phyloP scores from a whole-genome alignment of 2,329 filamentous ascomycete species.

The Parascedosporium putredinis region DNA sequence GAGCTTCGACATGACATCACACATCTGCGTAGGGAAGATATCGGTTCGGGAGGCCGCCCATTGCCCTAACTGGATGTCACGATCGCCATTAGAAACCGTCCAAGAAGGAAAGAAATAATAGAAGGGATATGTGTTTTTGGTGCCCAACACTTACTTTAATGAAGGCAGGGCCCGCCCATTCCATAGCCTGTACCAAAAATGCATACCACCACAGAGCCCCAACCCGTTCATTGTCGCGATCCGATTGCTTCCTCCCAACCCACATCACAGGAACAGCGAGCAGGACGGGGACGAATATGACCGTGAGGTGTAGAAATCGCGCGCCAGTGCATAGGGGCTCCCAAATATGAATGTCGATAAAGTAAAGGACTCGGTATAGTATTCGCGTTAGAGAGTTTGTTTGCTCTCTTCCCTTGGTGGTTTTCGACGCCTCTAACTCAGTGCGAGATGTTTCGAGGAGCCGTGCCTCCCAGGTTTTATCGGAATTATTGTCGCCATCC shows the following conservation, averaged over 20 bases:
- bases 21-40: slow-evolving; percentile 91
- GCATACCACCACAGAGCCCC: slow-evolving; percentile 93
- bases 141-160: slow-evolving; percentile 60
- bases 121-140: not conserved
- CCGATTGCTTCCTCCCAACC: slow-evolving; percentile 55
- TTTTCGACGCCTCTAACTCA: not conserved
- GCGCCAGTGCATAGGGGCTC: slow-evolving; percentile 82
- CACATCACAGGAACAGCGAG: slow-evolving; percentile 69
- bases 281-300: slow-evolving; percentile 89
- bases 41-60: slow-evolving; percentile 95
- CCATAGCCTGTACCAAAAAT: slow-evolving; percentile 82
- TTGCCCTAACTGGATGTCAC: slow-evolving; percentile 89
- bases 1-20: slow-evolving; percentile 82
- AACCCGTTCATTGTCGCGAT: slow-evolving; percentile 61
- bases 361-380: slow-evolving; percentile 39
- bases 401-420: not conserved
- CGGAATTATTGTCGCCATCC: not conserved
- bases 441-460: slow-evolving; percentile 3
- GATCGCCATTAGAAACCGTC: too few relatives aligned
- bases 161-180: slow-evolving; percentile 85
- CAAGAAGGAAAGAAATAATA: not conserved
- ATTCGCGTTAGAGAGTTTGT: not conserved
- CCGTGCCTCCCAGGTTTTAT: slow-evolving; percentile 5
- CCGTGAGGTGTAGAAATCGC: slow-evolving; percentile 75
- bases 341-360: slow-evolving; percentile 62